Evolutionary conservation across 345 rosid genomes (phyloP).

Genomic region (Eutrema heterophyllum): DNA sequence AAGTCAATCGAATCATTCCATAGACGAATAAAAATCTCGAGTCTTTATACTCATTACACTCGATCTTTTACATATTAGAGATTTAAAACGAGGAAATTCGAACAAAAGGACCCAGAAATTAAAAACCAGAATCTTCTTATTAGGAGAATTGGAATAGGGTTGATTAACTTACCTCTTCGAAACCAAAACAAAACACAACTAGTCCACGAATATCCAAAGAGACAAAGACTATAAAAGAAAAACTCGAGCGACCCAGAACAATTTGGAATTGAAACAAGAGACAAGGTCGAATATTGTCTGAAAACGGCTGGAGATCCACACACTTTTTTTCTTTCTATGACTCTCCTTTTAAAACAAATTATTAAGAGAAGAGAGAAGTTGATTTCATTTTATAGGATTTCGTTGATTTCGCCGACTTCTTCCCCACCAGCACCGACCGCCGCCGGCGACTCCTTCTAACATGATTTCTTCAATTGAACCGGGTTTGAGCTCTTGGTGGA

Average conservation of each 20-base stretch:
- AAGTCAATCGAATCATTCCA: not conserved
- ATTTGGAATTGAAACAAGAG: not conserved
- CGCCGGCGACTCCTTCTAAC: too few relatives aligned
- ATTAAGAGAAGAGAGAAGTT: too few relatives aligned
- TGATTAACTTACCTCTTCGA: not conserved
- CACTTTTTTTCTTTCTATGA: not conserved
- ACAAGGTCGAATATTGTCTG: not conserved
- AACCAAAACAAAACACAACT: not conserved
- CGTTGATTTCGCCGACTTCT: too few relatives aligned
- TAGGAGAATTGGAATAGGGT: not conserved
- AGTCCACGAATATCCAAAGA: not conserved
- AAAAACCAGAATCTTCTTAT: not conserved
- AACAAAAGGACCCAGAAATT: not conserved
- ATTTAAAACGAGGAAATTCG: too few relatives aligned
- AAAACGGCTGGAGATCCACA: slow-evolving; percentile 27
- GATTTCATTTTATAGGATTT: too few relatives aligned
- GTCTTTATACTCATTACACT: not conserved
- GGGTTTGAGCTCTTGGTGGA: too few relatives aligned
- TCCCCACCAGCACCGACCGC: too few relatives aligned
- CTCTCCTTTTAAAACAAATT: not conserved
- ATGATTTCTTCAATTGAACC: too few relatives aligned
- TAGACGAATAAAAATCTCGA: not conserved
- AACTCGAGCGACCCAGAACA: too few relatives aligned
- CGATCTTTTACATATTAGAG: too few relatives aligned
- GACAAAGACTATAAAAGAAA: not conserved